Conservation (phyloP, 441 rosid genomes). For the Caryocar brasiliense region DNA sequence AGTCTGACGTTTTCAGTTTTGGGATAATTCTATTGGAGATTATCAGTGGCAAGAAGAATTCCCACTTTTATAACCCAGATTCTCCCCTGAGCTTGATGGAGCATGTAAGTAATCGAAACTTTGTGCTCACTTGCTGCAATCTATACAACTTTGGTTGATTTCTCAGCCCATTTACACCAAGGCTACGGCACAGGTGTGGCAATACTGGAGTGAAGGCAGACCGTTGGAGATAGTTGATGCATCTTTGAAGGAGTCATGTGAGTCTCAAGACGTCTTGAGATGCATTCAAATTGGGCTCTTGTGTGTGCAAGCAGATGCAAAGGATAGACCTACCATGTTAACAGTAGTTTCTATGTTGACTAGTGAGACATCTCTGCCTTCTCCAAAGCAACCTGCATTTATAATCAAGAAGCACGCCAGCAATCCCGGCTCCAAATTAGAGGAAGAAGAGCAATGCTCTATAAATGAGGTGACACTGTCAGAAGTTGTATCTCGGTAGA, state of each 20-base stretch:
- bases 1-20: too few species aligned
- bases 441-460: too few species aligned
- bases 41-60: slow-evolving; percentile 1
- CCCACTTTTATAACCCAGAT: background rate
- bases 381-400: slow-evolving; percentile 38
- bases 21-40: slow-evolving; percentile 2
- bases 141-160: too few species aligned
- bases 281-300: slow-evolving; percentile 41
- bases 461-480: too few species aligned
- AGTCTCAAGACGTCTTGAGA: slow-evolving; percentile 17
- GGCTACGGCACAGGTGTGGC: slow-evolving; percentile 45
- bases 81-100: slow-evolving; percentile 9
- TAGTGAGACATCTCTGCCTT: slow-evolving; percentile 23
- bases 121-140: background rate
- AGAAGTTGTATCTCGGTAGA: too few species aligned
- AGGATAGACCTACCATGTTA: slow-evolving; percentile 38
- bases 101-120: slow-evolving; percentile 10
- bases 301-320: slow-evolving; percentile 42
- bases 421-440: too few species aligned
- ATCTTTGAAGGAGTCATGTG: slow-evolving; percentile 9
- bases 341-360: slow-evolving; percentile 36
- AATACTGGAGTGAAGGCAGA: slow-evolving; percentile 23
- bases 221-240: slow-evolving; percentile 19
- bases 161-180: too few species aligned
- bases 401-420: too few species aligned